These are phyloP conservation scores for Lepidium campestre DNA, from an alignment of 441 rosid species.

Conservation along the genomic window DNA sequence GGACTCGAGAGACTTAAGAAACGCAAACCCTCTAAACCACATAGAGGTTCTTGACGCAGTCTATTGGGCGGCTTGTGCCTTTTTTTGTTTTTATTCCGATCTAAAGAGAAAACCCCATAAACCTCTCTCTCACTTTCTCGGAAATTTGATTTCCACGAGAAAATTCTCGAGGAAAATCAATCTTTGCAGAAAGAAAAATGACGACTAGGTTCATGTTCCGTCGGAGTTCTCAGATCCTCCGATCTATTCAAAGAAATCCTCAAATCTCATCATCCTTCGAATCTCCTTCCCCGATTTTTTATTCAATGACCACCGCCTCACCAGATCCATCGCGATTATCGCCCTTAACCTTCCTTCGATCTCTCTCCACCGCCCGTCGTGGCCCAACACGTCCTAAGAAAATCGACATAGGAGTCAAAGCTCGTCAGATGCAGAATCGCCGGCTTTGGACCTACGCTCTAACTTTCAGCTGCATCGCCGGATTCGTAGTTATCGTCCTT, in stretches of 20 bases:
- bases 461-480: conserved; percentile 82
- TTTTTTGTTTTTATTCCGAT: background rate
- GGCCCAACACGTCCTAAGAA: conserved; percentile 48
- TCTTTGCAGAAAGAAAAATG: conserved; percentile 28
- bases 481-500: conserved; percentile 84
- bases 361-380: conserved; percentile 59
- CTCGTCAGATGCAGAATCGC: conserved; percentile 85
- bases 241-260: conserved; percentile 20
- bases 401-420: conserved; percentile 72
- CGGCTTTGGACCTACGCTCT: conserved; percentile 88
- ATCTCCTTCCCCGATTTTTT: conserved; percentile 17
- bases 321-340: conserved; percentile 20
- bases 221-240: conserved; percentile 48
- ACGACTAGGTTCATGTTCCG: conserved; percentile 47
- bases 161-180: background rate
- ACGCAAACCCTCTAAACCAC: background rate
- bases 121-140: conserved; percentile 23
- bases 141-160: conserved; percentile 1
- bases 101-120: conserved; percentile 13
- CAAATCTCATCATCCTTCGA: conserved; percentile 18
- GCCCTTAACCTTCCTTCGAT: conserved; percentile 34
- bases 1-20: too few species aligned
- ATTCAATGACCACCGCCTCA: conserved; percentile 30
- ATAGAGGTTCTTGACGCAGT: conserved; percentile 1
- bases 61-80: background rate